These are phyloP conservation scores for Ascochyta rabiei DNA, from an alignment of 2,329 filamentous ascomycete genomes.

Conservation along the genomic window DNA sequence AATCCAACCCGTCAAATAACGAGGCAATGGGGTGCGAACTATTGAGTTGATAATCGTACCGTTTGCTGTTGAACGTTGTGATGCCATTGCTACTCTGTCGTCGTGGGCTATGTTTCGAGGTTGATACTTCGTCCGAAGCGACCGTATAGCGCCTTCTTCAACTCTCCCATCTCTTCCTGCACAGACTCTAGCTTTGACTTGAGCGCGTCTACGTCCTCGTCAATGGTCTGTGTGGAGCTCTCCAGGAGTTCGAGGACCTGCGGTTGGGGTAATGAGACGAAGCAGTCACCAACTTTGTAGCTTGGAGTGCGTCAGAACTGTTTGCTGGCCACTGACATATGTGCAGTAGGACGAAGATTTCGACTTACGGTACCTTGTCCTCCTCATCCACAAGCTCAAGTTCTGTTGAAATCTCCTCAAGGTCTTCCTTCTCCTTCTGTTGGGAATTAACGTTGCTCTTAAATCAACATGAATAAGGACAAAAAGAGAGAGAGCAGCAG, in stretches of 20 bases:
- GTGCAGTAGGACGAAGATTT: background rate
- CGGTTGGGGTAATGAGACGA: slow-evolving; percentile 81
- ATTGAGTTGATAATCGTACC: background rate
- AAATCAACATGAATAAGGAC: background rate
- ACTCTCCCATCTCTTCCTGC: slow-evolving; percentile 83
- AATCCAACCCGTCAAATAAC: background rate
- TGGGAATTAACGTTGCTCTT: background rate
- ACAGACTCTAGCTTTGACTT: slow-evolving; percentile 78
- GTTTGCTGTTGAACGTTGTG: background rate
- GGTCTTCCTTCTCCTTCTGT: slow-evolving; percentile 97
- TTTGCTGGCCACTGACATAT: background rate
- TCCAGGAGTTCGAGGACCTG: slow-evolving; percentile 87
- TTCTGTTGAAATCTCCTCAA: slow-evolving; percentile 89
- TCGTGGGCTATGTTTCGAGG: slow-evolving; percentile 71
- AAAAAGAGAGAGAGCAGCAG: background rate
- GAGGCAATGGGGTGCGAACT: background rate
- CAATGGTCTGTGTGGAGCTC: slow-evolving; percentile 72
- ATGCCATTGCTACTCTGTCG: background rate
- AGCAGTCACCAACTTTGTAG: slow-evolving; percentile 96
- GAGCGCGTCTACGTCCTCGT: slow-evolving; percentile 74
- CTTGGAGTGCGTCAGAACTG: slow-evolving; percentile 53
- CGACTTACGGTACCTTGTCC: slow-evolving; percentile 81
- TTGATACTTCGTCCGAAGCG: slow-evolving; percentile 98
- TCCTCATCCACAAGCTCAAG: slow-evolving; percentile 96
- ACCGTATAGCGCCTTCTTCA: slow-evolving; percentile 93